These are phyloP conservation scores for Orychophragmus violaceus DNA, from an alignment of 345 rosid species.

Conservation along the genomic window DNA sequence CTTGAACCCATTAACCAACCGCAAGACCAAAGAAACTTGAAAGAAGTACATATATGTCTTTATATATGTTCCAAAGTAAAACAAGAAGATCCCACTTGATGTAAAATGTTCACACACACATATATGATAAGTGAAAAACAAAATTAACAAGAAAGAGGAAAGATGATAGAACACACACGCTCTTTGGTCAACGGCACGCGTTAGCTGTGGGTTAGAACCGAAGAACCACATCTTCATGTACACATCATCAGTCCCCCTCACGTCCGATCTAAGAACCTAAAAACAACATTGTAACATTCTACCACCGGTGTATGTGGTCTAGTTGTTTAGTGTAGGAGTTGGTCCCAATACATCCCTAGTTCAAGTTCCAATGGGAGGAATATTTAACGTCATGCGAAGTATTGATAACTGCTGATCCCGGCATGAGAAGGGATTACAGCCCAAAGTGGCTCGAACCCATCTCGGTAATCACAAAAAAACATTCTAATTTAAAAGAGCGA, in stretches of 20 bases:
- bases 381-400: no score
- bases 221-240: not conserved
- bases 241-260: conserved; percentile 1
- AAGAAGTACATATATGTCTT: no score
- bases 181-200: conserved; percentile 11
- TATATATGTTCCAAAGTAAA: not conserved
- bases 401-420: no score
- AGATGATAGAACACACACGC: not conserved
- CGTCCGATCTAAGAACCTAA: not conserved
- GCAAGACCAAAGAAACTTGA: not conserved
- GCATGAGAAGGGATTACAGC: no score
- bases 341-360: no score
- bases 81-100: not conserved
- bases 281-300: no score
- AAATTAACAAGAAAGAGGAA: not conserved
- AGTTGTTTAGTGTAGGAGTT: no score
- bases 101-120: conserved; percentile 16
- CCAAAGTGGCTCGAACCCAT: no score
- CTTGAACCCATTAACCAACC: not conserved
- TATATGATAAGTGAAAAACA: not conserved
- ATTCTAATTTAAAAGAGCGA: no score
- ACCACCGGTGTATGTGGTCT: no score
- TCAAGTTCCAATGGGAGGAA: no score
- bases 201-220: not conserved
- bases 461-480: no score